Percentiles rank a stretch among this genome's conserved stretches.
Evolutionary conservation across 345 rosid genomes (phyloP).

Genomic region (Gossypium turneri): DNA sequence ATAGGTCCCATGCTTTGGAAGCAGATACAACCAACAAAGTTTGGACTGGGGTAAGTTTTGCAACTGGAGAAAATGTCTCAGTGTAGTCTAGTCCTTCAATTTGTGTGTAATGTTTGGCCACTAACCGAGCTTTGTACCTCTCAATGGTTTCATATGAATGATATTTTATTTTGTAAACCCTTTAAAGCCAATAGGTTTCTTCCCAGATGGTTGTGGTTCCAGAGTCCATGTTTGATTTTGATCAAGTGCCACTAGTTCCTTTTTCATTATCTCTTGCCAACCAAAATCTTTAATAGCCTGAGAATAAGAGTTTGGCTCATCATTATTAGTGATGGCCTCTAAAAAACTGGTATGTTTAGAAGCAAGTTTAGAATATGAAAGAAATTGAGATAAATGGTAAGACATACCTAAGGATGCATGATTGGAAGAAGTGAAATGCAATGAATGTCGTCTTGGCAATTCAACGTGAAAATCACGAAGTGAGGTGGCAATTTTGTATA

Average conservation of each 20-base stretch:
- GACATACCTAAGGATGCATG: background rate
- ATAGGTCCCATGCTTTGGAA: background rate
- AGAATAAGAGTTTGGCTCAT: background rate
- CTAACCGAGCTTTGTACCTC: background rate
- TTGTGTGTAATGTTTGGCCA: background rate
- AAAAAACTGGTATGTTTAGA: too few relatives aligned
- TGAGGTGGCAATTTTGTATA: too few relatives aligned
- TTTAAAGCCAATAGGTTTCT: background rate
- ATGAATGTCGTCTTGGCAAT: too few relatives aligned
- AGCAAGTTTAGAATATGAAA: too few relatives aligned
- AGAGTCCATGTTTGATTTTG: too few relatives aligned
- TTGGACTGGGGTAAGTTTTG: background rate
- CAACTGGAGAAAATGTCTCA: background rate
- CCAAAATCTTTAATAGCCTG: background rate
- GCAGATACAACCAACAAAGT: background rate
- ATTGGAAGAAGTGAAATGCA: too few relatives aligned
- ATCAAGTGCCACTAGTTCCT: background rate
- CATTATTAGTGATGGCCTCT: background rate
- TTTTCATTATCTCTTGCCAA: background rate
- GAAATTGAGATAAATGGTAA: too few relatives aligned
- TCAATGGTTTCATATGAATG: too few relatives aligned
- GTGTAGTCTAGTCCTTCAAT: background rate
- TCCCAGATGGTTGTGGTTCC: background rate
- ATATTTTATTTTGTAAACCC: background rate
- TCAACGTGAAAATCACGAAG: too few relatives aligned